These are phyloP conservation scores for Russula vinacea DNA, from an alignment of 768 basidiomycete species.

Conservation along the genomic window DNA sequence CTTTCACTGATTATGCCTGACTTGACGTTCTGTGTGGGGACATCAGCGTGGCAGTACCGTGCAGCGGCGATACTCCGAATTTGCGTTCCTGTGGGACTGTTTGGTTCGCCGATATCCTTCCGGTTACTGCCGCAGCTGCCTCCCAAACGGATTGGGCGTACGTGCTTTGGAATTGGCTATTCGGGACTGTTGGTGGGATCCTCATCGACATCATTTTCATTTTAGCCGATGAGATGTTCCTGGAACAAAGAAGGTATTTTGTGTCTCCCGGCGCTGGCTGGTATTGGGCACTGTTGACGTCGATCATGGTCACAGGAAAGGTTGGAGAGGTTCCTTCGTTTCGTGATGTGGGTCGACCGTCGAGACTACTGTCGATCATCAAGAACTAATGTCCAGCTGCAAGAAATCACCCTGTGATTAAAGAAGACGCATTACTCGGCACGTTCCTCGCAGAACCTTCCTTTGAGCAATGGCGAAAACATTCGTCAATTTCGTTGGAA, in stretches of 20 bases:
- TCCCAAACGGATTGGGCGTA: constrained; percentile 89
- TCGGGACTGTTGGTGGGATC: background rate
- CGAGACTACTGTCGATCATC: constrained; percentile 5
- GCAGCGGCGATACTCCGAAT: constrained; percentile 88
- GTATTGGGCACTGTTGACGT: background rate
- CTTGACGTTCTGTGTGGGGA: background rate
- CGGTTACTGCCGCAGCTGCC: constrained; percentile 82
- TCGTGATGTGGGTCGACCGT: constrained; percentile 57
- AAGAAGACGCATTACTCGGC: constrained; percentile 78
- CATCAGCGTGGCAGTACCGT: constrained; percentile 63
- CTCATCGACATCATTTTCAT: constrained; percentile 18
- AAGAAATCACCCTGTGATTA: constrained; percentile 89
- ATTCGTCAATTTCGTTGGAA: constrained; percentile 69
- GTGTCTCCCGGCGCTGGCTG: background rate
- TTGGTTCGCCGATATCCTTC: constrained; percentile 85
- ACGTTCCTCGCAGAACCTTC: constrained; percentile 81
- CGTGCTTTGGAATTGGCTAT: constrained; percentile 36
- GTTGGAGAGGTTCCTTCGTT: constrained; percentile 78
- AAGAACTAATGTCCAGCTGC: constrained; percentile 9
- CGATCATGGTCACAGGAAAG: constrained; percentile 51
- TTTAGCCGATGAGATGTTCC: constrained; percentile 80
- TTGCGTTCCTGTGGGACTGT: constrained; percentile 85
- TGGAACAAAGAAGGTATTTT: constrained; percentile 79
- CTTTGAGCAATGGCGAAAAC: constrained; percentile 86
- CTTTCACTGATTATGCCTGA: constrained; percentile 9